Evolutionary conservation across 2,329 filamentous ascomycete genomes (phyloP), one percentile per base, ranked within the genome.

Genomic region (Calonectria montana): DNA sequence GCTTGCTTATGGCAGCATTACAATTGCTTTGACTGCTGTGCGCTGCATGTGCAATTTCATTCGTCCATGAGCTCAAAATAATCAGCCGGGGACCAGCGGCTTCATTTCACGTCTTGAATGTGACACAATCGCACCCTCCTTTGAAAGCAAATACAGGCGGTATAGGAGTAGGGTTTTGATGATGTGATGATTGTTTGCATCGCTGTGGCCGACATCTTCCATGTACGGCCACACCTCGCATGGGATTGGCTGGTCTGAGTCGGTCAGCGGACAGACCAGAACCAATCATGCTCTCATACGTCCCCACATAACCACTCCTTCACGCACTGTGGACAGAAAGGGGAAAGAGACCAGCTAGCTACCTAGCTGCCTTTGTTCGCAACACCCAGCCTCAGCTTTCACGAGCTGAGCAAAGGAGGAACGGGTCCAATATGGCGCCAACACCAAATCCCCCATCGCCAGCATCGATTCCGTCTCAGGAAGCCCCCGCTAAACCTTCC

Each of bases 401-500:
- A 53, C 25, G 57, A 61, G 35, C 47, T 50, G 57, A 61, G 21
- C 12, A 29, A 4, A 29, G 48, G 27, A 35, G 21, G 15, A 21
- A 25, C 27, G 21, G 45, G 25, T 25, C 29, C 74, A 63, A 39
- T 15, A 76, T 78, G 75, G 74, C 70, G 55, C 66, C 73, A 66
- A 45, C 62, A 39, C 27, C 29, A 45, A 29, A 69, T 7, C 15
- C 18, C 10, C 13, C 31, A 47, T 41, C 59, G 13, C 37, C 67
- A 29, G 31, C 35, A 23, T 29, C 8, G 31, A 27, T 8, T 3
- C 23, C 27, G 10, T 27, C 63, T 43, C 65, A 50, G 65, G 50
- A 18, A 15, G 37, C 9, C 2, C 31, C 65, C n/a, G 29, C 59
- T 15, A 18, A 45, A 9, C 1, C 63, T 15, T 35, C 29, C 27